Conservation (phyloP, 2,329 filamentous ascomycete genomes). For the Colletotrichum noveboracense region DNA sequence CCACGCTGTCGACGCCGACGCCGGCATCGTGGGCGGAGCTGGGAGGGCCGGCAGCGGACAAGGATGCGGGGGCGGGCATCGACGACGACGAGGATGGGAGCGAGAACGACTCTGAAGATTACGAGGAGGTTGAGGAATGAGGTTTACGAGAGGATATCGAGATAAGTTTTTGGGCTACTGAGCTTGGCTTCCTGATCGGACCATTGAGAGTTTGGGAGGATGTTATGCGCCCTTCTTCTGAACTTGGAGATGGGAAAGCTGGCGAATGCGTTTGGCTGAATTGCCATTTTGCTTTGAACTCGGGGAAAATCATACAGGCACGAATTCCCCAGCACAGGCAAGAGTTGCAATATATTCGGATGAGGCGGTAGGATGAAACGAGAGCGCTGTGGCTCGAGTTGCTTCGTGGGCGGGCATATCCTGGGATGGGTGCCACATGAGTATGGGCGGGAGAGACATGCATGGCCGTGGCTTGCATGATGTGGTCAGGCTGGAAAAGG, state of each 20-base stretch:
- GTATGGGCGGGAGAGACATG: slow-evolving; percentile 2
- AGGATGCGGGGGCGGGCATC: not conserved
- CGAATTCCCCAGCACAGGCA: not conserved
- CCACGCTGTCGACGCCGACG: slow-evolving; percentile 36
- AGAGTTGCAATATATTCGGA: not conserved
- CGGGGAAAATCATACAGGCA: not conserved
- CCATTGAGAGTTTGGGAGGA: not conserved
- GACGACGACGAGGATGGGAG: slow-evolving; percentile 21
- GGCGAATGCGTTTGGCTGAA: not conserved
- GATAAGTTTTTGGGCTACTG: not conserved
- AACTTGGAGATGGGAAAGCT: not conserved
- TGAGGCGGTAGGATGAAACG: not conserved
- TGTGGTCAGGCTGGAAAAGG: slow-evolving; percentile 9
- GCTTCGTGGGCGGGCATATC: not conserved
- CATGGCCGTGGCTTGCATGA: slow-evolving; percentile 10
- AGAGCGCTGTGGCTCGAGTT: not conserved
- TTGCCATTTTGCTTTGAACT: not conserved
- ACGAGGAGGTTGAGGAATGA: slow-evolving; percentile 25
- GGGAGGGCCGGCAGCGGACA: slow-evolving; percentile 17
- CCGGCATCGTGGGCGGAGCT: slow-evolving; percentile 39
- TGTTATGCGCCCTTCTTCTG: not conserved
- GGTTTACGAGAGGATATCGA: not conserved
- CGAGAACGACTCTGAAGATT: slow-evolving; percentile 28
- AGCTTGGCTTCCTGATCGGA: not conserved
- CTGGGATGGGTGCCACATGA: not conserved